phyloP scores from a whole-genome alignment of 1,284 basidiomycete species.

The Papiliotrema fonsecae region DNA sequence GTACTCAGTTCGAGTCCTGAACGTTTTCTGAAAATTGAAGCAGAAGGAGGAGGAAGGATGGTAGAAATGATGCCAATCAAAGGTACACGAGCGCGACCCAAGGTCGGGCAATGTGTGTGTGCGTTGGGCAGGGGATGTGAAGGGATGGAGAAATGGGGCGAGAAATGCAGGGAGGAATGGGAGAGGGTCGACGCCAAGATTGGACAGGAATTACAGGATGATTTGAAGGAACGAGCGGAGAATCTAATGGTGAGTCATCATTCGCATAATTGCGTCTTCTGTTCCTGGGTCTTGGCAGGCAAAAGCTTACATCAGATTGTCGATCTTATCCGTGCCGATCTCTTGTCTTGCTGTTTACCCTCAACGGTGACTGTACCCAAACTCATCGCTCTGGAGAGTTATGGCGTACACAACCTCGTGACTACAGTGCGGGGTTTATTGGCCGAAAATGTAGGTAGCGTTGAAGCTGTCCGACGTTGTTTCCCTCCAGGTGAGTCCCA shows the following conservation, averaged over 20 bases:
- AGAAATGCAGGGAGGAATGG: conserved; percentile 26
- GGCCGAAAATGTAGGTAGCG: conserved; percentile 51
- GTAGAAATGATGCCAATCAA: conserved; percentile 93
- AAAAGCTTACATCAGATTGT: conserved; percentile 63
- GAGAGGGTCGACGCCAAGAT: conserved; percentile 42
- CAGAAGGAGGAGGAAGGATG: conserved; percentile 49
- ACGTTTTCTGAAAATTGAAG: conserved; percentile 77
- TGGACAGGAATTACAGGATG: conserved; percentile 58
- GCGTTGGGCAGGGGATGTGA: conserved; percentile 19
- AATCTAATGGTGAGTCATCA: conserved; percentile 72
- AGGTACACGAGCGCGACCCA: conserved; percentile 58
- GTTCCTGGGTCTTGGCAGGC: background rate
- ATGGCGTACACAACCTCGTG: conserved; percentile 94
- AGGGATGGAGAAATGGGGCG: conserved; percentile 22
- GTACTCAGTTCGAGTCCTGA: conserved; percentile 81
- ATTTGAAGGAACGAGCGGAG: conserved; percentile 89
- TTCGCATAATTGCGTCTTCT: background rate
- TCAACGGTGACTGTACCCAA: conserved; percentile 74
- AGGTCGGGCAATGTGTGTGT: conserved; percentile 40
- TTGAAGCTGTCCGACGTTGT: conserved; percentile 71
- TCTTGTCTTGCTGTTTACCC: conserved; percentile 64
- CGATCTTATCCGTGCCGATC: conserved; percentile 89
- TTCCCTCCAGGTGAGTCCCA: conserved; percentile 71
- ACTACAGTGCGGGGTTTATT: conserved; percentile 78
- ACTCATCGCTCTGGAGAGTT: conserved; percentile 86